Percentiles rank a stretch among this genome's conserved stretches.
Conservation (phyloP, 2,329 filamentous ascomycete genomes). For the Colletotrichum agaves region DNA sequence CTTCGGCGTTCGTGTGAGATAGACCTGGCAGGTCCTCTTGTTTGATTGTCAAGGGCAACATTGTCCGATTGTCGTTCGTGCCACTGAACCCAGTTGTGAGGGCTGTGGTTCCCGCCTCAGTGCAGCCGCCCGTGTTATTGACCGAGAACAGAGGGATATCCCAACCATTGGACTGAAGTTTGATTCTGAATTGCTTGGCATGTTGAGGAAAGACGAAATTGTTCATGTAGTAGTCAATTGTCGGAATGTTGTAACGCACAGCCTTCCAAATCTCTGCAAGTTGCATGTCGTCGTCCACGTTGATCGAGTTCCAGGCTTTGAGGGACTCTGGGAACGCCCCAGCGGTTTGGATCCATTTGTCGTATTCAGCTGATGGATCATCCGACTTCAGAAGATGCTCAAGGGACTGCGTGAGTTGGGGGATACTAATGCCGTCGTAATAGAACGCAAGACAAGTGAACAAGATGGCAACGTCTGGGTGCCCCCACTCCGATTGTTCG, state of each 20-base stretch:
- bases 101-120: constrained; percentile 27
- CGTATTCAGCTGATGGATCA: constrained; percentile 67
- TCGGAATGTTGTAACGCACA: constrained; percentile 59
- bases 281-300: constrained; percentile 66
- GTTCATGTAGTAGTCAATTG: constrained; percentile 70
- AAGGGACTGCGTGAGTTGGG: constrained; percentile 61
- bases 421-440: constrained; percentile 63
- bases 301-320: constrained; percentile 65
- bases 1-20: constrained; percentile 71
- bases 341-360: constrained; percentile 56
- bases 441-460: constrained; percentile 77
- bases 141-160: constrained; percentile 65
- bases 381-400: constrained; percentile 64
- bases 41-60: constrained; percentile 70
- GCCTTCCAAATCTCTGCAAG: constrained; percentile 60
- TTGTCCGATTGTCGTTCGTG: constrained; percentile 71
- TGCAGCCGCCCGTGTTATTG: background rate
- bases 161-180: constrained; percentile 75
- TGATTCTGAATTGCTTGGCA: constrained; percentile 71
- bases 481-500: constrained; percentile 72
- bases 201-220: constrained; percentile 73
- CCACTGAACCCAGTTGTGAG: constrained; percentile 77
- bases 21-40: constrained; percentile 69
- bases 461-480: constrained; percentile 73
- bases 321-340: constrained; percentile 57